phyloP scores from a whole-genome alignment of 768 basidiomycete species.

The Rubroboletus pulcherrimus region DNA sequence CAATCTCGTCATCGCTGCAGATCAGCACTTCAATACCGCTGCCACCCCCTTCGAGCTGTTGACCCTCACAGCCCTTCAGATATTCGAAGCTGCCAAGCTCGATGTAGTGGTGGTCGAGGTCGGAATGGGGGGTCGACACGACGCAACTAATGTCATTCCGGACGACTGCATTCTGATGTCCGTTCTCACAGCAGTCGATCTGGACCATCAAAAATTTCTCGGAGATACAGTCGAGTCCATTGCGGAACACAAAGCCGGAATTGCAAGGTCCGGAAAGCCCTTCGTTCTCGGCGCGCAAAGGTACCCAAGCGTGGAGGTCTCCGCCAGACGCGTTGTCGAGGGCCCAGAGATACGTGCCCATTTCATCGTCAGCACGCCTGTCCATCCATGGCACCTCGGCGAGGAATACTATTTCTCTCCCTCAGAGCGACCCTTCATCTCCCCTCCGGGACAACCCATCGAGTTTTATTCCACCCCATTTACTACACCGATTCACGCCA shows the following conservation, averaged over 20 bases:
- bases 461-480: constrained; percentile 43
- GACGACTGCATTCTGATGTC: constrained; percentile 66
- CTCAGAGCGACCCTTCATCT: constrained; percentile 22
- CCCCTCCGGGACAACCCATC: constrained; percentile 43
- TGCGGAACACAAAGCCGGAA: constrained; percentile 78
- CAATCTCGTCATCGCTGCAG: constrained; percentile 44
- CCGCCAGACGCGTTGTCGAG: constrained; percentile 42
- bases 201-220: constrained; percentile 91
- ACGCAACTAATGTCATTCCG: constrained; percentile 90
- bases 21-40: constrained; percentile 40
- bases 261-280: constrained; percentile 58
- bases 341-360: constrained; percentile 37
- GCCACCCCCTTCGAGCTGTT: constrained; percentile 82
- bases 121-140: constrained; percentile 89
- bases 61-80: constrained; percentile 71
- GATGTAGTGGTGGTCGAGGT: constrained; percentile 90
- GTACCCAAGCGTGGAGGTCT: constrained; percentile 44
- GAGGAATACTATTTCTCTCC: constrained; percentile 36
- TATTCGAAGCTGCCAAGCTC: constrained; percentile 67
- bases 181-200: constrained; percentile 81
- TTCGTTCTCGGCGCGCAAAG: constrained; percentile 68
- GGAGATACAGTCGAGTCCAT: constrained; percentile 74
- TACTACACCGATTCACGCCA: constrained; percentile 40
- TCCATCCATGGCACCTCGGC: constrained; percentile 32
- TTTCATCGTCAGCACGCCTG: constrained; percentile 34